A percentile compares a stretch with the other conserved stretches of the same genome.
phyloP scores from a whole-genome alignment of 306 rosid species.

The Abrus pulchellus region DNA sequence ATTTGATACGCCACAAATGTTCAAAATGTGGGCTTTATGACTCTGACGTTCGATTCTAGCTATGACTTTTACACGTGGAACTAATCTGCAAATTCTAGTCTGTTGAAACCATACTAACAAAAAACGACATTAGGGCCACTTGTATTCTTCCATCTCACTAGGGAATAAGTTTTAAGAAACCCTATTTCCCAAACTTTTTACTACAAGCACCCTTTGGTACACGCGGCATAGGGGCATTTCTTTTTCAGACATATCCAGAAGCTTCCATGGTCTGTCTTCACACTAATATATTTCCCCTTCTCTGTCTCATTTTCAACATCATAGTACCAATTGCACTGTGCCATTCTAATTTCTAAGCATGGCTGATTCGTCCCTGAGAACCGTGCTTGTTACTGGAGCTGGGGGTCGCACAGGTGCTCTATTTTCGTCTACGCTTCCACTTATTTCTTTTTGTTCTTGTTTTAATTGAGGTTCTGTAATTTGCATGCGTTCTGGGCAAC shows the following conservation, averaged over 20 bases:
- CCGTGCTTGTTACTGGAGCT: slow-evolving; percentile 95
- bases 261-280: not conserved
- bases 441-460: not conserved
- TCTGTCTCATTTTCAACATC: not conserved
- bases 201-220: too few species aligned
- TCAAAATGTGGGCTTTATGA: too few species aligned
- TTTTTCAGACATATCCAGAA: not conserved
- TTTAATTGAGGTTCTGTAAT: not conserved
- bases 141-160: too few species aligned
- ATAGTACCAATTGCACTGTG: not conserved
- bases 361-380: slow-evolving; percentile 67
- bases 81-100: too few species aligned
- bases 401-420: slow-evolving; percentile 88
- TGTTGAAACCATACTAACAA: too few species aligned
- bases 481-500: not conserved
- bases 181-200: too few species aligned
- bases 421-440: not conserved
- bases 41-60: too few species aligned
- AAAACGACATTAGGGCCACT: too few species aligned
- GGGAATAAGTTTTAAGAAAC: too few species aligned
- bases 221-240: too few species aligned
- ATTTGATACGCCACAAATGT: too few species aligned
- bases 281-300: not conserved
- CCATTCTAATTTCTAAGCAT: slow-evolving; percentile 41
- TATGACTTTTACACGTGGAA: too few species aligned